These are phyloP conservation scores for Penicillium sp. DNA, from an alignment of 2,329 filamentous ascomycete genomes.

Conservation along the genomic window DNA sequence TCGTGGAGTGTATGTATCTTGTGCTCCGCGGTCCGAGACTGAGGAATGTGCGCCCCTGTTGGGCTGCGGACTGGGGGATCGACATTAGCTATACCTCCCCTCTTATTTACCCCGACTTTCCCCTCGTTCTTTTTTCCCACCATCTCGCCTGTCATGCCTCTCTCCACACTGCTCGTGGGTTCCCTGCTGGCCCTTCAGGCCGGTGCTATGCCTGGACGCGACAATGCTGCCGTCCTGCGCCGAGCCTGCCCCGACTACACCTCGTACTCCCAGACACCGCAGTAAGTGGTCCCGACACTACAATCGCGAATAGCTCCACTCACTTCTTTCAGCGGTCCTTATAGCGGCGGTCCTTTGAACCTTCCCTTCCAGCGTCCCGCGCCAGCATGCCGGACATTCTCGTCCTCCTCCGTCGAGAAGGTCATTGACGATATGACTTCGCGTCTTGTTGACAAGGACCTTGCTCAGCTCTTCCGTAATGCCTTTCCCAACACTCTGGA, in stretches of 20 bases:
- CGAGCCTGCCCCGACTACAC: constrained; percentile 66
- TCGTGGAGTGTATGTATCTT: background rate
- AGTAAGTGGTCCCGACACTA: constrained; percentile 49
- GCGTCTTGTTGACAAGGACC: constrained; percentile 77
- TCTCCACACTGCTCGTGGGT: constrained; percentile 11
- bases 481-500: constrained; percentile 90
- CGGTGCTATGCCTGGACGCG: constrained; percentile 17
- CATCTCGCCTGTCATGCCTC: constrained; percentile 10
- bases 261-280: constrained; percentile 56
- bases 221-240: constrained; percentile 30
- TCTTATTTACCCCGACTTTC: constrained; percentile 17
- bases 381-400: constrained; percentile 80
- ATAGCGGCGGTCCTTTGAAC: constrained; percentile 73
- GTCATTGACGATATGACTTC: constrained; percentile 80
- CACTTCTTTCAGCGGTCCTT: constrained; percentile 60
- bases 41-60: constrained; percentile 21
- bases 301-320: constrained; percentile 2
- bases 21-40: background rate
- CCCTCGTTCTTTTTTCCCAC: background rate
- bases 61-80: constrained; percentile 13
- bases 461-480: constrained; percentile 92
- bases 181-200: constrained; percentile 17
- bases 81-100: constrained; percentile 13
- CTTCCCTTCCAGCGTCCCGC: constrained; percentile 86
- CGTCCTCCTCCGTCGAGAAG: constrained; percentile 79